Base-by-base conservation (phyloP, 257 asterid genomes). In the Dorcoceras hygrometricum region DNA sequence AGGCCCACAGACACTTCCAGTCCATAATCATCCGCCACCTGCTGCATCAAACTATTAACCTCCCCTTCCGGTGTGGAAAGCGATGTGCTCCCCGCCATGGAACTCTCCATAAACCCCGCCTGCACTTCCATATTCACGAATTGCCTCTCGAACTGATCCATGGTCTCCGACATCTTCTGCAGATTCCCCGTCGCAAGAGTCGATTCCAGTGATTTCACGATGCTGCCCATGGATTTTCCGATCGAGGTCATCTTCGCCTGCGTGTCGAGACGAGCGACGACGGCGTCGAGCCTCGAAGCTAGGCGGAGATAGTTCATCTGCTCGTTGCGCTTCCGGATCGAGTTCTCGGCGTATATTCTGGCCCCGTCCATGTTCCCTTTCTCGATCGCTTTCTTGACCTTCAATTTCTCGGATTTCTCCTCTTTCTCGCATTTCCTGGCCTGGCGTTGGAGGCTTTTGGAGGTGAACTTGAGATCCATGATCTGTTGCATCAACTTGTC, bases 341-440 rank as follows among this genome's bases (percentile, higher is more conserved):
- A 82, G 75, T 94, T 94, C 86, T 94, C 96, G 71, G 99, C 98
- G 87, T 94, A 90, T 86, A 90, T 94, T 59, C 99, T 81, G 0
- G 96, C 98, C 34, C 98, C 99, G 79, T 94, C 99, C 96, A 94
- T 81, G 87, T 94, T 94, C 0, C 99, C 99, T 59, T 94, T 94
- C 84, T 94, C 98, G 83, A 94, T 94, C 53, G 53, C 53, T 8
- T 46, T 46, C 6, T 46, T 90, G 0, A 94, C 91, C 89, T 94
- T 94, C 67, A 94, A 72, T 62, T 94, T 94, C 83, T 90, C 98
- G 4, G 98, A 0, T 43, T 93, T 94, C 63, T 94, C 99, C 68
- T 90, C 99, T 76, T 90, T 94, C 60, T 89, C 99, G 81, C 99
- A 94, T 80, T 90, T 94, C 5, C 89, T 76, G 2, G 98, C 83